Evolutionary conservation across 176 grass and related monocot species (phyloP).

Genomic region (Phyllostachys edulis): DNA sequence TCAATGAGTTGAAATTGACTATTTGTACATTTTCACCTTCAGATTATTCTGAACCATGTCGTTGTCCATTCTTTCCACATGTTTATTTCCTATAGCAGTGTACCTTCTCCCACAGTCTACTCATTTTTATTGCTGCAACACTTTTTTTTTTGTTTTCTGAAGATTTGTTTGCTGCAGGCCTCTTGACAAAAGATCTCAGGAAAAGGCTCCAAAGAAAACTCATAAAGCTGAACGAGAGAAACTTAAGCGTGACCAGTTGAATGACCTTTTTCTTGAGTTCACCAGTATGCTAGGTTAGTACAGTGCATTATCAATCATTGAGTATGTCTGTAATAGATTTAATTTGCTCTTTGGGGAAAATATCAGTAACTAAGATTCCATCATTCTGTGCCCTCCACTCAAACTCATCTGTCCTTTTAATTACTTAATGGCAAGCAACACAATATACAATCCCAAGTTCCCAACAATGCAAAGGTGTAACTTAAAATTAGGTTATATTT

Average conservation of each 20-base stretch:
- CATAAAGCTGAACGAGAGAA: conserved; percentile 81
- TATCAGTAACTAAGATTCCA: conserved; percentile 5
- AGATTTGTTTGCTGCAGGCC: conserved; percentile 39
- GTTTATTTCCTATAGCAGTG: conserved; percentile 20
- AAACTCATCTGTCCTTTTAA: conserved; percentile 6
- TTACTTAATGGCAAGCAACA: conserved; percentile 21
- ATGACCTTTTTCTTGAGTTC: conserved; percentile 75
- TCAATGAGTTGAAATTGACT: not conserved
- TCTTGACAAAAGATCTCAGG: conserved; percentile 46
- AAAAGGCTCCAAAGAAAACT: conserved; percentile 64
- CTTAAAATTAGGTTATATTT: conserved; percentile 31
- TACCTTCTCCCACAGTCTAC: not conserved
- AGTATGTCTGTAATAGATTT: conserved; percentile 16
- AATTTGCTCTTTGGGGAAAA: conserved; percentile 1
- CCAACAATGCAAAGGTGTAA: not conserved
- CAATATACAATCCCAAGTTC: not conserved
- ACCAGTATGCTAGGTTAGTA: conserved; percentile 66
- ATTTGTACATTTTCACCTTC: conserved; percentile 15
- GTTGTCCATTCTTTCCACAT: not conserved
- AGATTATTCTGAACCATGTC: conserved; percentile 3
- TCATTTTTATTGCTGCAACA: not conserved
- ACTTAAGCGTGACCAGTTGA: conserved; percentile 77
- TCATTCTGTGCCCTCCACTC: conserved; percentile 5
- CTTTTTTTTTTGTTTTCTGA: conserved; percentile 11
- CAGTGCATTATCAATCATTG: not conserved